A percentile compares a stretch with the other conserved stretches of the same genome.
phyloP scores from a whole-genome alignment of 345 rosid genomes.

The Sapria himalayana region DNA sequence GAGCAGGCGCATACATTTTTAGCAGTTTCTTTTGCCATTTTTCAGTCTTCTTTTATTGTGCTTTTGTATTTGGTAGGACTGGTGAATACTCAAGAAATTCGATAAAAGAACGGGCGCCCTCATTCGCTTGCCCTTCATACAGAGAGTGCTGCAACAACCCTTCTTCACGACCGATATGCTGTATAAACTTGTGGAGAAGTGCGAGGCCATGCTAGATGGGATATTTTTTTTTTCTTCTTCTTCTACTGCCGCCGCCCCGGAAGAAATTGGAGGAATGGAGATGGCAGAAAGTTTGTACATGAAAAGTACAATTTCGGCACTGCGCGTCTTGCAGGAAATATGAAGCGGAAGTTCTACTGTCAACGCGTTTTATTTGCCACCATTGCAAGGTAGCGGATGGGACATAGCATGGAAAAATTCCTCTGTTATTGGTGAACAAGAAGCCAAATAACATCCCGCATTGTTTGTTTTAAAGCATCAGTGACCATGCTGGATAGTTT shows the following conservation, averaged over 20 bases:
- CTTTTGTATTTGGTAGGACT: conserved; percentile 23
- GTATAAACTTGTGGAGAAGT: conserved; percentile 60
- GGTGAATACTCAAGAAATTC: conserved; percentile 83
- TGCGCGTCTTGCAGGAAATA: conserved; percentile 52
- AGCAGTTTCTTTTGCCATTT: not conserved
- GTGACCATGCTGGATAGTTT: too few species aligned
- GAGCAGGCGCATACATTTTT: too few species aligned
- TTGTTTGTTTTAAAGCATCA: too few species aligned
- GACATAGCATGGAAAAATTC: conserved; percentile 65
- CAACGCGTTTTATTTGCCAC: conserved; percentile 72
- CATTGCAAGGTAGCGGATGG: conserved; percentile 37
- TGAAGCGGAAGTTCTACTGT: conserved; percentile 78
- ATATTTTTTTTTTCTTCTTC: conserved; percentile 31
- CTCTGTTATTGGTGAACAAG: conserved; percentile 64
- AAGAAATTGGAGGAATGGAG: conserved; percentile 44
- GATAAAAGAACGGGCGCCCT: conserved; percentile 91
- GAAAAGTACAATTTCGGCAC: conserved; percentile 73
- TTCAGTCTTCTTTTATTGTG: not conserved
- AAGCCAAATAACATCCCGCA: conserved; percentile 53
- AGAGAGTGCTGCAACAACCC: conserved; percentile 75
- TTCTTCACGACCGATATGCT: conserved; percentile 82
- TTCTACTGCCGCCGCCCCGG: conserved; percentile 17
- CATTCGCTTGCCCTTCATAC: conserved; percentile 77
- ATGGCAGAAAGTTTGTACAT: conserved; percentile 48
- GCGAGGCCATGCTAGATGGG: conserved; percentile 58